Conservation (phyloP, 2,329 filamentous ascomycete genomes). For the Penicillium freii region DNA sequence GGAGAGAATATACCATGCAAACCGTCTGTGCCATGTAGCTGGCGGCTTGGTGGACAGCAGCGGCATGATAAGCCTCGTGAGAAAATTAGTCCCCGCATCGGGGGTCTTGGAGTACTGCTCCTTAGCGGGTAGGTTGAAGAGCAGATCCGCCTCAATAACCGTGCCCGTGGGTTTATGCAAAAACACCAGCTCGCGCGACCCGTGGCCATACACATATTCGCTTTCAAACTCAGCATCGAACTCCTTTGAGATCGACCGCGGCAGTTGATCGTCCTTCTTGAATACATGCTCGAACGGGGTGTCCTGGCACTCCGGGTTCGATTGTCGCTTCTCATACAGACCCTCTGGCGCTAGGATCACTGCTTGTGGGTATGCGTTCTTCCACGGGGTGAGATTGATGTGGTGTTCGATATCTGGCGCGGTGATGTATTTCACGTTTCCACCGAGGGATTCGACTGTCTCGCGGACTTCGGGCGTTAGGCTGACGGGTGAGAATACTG, state of each 20-base stretch:
- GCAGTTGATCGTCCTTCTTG: constrained; percentile 53
- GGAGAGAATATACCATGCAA: constrained; percentile 74
- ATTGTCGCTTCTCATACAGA: constrained; percentile 75
- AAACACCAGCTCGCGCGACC: constrained; percentile 86
- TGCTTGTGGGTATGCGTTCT: constrained; percentile 71
- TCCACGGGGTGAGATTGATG: constrained; percentile 87
- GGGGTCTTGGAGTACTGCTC: constrained; percentile 73
- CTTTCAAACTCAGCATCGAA: constrained; percentile 85
- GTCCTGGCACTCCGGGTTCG: constrained; percentile 54
- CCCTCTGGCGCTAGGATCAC: constrained; percentile 80
- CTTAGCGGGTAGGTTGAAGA: constrained; percentile 84
- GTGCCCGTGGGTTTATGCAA: constrained; percentile 74
- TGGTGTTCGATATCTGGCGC: constrained; percentile 92
- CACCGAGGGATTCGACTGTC: constrained; percentile 60
- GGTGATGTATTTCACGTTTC: constrained; percentile 76
- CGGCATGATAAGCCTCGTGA: constrained; percentile 56
- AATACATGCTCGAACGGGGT: constrained; percentile 68
- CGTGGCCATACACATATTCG: constrained; percentile 77
- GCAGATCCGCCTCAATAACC: constrained; percentile 81
- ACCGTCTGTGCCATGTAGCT: constrained; percentile 73
- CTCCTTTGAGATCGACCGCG: constrained; percentile 63
- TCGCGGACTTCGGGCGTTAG: constrained; percentile 73
- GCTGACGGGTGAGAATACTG: constrained; percentile 88
- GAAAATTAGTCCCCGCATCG: constrained; percentile 55
- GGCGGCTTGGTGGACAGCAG: constrained; percentile 58